Conservation (phyloP, 2,329 filamentous ascomycete species). For the Diaporthe vaccinii region DNA sequence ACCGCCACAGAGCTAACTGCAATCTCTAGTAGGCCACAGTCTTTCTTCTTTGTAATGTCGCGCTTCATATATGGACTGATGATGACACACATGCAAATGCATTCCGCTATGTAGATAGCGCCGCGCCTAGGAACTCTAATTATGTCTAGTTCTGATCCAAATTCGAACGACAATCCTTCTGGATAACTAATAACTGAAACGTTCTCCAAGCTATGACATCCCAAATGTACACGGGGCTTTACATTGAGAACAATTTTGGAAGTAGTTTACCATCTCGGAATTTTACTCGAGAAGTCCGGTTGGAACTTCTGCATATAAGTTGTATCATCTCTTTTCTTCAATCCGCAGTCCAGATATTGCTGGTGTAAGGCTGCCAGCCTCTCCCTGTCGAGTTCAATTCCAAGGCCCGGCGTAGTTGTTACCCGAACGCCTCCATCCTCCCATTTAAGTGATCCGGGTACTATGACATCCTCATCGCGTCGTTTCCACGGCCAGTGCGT, state of each 20-base stretch:
- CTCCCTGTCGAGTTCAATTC: slow-evolving; percentile 49
- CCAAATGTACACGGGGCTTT: neutral
- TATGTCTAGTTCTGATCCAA: neutral
- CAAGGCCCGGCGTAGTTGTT: slow-evolving; percentile 5
- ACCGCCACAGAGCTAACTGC: too few species aligned
- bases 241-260: too few species aligned
- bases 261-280: slow-evolving; percentile 50
- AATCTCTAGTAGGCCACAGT: too few species aligned
- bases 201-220: neutral
- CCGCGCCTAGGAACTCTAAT: too few species aligned
- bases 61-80: too few species aligned
- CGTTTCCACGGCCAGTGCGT: slow-evolving; percentile 62
- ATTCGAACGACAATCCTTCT: neutral
- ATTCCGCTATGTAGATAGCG: too few species aligned
- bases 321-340: slow-evolving; percentile 54
- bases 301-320: slow-evolving; percentile 53
- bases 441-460: slow-evolving; percentile 53
- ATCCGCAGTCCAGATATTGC: slow-evolving; percentile 54
- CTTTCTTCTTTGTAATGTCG: too few species aligned
- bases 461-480: slow-evolving; percentile 56
- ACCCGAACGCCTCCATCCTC: neutral
- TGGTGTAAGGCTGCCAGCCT: slow-evolving; percentile 52
- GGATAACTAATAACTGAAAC: neutral
- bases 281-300: slow-evolving; percentile 51
- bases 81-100: too few species aligned